Percentiles rank a stretch among this genome's conserved stretches.
Conservation (phyloP, 148 eudicot species). For the Gaultheria prostrata region DNA sequence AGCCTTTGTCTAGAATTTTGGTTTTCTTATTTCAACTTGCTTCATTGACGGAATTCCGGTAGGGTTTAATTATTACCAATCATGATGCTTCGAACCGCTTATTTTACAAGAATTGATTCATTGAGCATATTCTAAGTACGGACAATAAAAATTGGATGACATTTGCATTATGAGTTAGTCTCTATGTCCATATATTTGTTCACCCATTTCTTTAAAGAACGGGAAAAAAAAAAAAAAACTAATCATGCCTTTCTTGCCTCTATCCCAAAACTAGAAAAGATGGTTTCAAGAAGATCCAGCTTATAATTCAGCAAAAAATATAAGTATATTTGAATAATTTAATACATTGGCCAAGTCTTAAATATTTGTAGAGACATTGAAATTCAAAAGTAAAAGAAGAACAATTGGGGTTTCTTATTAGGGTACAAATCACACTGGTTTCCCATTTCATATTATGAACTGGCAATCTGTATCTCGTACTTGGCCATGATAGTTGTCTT, state of each 20-base stretch:
- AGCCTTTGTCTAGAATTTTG: no score
- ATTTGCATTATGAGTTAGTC: no score
- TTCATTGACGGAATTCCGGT: no score
- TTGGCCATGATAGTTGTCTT: neutral
- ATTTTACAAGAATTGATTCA: no score
- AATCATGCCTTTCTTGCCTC: neutral
- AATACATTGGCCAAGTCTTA: neutral
- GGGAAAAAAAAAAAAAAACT: no score
- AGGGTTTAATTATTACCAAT: no score
- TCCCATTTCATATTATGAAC: neutral
- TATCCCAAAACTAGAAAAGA: neutral
- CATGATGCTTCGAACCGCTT: no score
- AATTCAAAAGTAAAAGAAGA: no score
- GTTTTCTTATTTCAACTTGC: no score
- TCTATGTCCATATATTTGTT: neutral
- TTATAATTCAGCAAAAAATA: neutral
- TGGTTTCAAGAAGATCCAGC: neutral
- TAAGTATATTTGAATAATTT: neutral
- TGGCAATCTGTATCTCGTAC: slow-evolving; percentile 9
- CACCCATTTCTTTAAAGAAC: neutral
- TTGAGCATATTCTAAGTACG: no score
- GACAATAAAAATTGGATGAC: neutral
- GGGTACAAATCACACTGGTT: neutral
- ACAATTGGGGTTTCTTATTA: neutral
- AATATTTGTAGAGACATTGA: no score